Conservation (phyloP, 345 rosid genomes). For the Euphorbia pulcherrima region DNA sequence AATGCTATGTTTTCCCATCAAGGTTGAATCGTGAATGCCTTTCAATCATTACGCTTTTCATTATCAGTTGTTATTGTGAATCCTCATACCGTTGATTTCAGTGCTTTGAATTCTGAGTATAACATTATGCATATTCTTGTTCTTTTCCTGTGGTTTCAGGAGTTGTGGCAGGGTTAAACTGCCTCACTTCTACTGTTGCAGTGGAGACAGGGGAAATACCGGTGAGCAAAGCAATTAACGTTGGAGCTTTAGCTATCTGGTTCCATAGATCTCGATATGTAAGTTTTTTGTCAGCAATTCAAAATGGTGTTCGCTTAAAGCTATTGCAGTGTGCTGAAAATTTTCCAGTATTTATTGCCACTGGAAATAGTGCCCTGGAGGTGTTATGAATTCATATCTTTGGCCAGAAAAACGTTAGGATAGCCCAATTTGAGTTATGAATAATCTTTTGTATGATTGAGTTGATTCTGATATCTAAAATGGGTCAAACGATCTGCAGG, state of each 20-base stretch:
- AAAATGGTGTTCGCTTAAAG: neutral
- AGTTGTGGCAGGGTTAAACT: slow-evolving; percentile 81
- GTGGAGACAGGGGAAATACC: slow-evolving; percentile 54
- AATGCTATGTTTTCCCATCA: neutral
- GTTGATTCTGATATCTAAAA: neutral
- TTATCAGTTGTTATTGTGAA: neutral
- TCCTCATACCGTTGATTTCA: neutral
- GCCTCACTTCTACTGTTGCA: slow-evolving; percentile 94
- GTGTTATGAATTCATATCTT: neutral
- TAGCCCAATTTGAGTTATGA: neutral
- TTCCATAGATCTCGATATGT: neutral
- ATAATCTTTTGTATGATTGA: neutral
- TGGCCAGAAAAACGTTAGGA: neutral
- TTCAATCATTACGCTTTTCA: neutral
- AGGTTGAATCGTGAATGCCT: neutral
- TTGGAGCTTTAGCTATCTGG: neutral
- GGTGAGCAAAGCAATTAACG: slow-evolving; percentile 17
- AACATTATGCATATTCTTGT: neutral
- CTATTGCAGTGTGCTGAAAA: neutral
- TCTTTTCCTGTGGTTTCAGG: slow-evolving; percentile 38
- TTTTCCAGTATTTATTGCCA: slow-evolving; percentile 1
- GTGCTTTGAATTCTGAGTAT: neutral
- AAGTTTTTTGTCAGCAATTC: slow-evolving; percentile 1
- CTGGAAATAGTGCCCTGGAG: neutral
- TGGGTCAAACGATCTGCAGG: neutral